phyloP scores from a whole-genome alignment of 2,329 filamentous ascomycete genomes.

The Stromatinia cepivora region DNA sequence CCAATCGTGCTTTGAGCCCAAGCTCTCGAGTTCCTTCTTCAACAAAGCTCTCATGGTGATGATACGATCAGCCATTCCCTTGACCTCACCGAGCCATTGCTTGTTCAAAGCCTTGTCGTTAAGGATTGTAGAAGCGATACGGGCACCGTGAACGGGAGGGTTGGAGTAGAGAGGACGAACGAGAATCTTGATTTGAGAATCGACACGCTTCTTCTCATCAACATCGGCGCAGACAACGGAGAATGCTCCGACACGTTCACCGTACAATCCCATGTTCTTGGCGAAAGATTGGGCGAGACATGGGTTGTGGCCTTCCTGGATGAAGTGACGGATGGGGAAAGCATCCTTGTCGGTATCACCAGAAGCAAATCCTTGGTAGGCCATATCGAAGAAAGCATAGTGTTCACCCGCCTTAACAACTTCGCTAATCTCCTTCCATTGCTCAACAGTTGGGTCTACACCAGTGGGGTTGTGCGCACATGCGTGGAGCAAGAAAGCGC shows the following conservation, averaged over 20 bases:
- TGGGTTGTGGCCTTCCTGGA: slow-evolving; percentile 86
- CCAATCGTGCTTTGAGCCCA: slow-evolving; percentile 97
- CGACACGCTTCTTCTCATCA: slow-evolving; percentile 92
- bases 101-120: slow-evolving; percentile 81
- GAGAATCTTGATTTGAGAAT: slow-evolving; percentile 97
- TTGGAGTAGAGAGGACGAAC: slow-evolving; percentile 98
- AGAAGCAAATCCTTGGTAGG: slow-evolving; percentile 96
- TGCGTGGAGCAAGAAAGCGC: slow-evolving; percentile 90
- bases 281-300: slow-evolving; percentile 91
- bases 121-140: slow-evolving; percentile 89
- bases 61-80: slow-evolving; percentile 98
- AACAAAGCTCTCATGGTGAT: slow-evolving; percentile 96
- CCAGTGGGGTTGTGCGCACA: slow-evolving; percentile 98
- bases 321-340: slow-evolving; percentile 89
- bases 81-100: slow-evolving; percentile 96
- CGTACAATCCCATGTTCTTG: slow-evolving; percentile 99
- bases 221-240: slow-evolving; percentile 81
- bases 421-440: slow-evolving; percentile 89
- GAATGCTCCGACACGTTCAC: slow-evolving; percentile 96
- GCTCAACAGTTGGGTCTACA: slow-evolving; percentile 86
- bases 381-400: slow-evolving; percentile 99
- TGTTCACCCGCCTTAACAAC: slow-evolving; percentile 84
- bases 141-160: slow-evolving; percentile 93
- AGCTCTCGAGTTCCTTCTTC: slow-evolving; percentile 90
- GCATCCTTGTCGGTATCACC: slow-evolving; percentile 91